A percentile compares a stretch with the other conserved stretches of the same genome.
Conservation (phyloP, 202 grass and related monocot genomes). For the Panicum virgatum region DNA sequence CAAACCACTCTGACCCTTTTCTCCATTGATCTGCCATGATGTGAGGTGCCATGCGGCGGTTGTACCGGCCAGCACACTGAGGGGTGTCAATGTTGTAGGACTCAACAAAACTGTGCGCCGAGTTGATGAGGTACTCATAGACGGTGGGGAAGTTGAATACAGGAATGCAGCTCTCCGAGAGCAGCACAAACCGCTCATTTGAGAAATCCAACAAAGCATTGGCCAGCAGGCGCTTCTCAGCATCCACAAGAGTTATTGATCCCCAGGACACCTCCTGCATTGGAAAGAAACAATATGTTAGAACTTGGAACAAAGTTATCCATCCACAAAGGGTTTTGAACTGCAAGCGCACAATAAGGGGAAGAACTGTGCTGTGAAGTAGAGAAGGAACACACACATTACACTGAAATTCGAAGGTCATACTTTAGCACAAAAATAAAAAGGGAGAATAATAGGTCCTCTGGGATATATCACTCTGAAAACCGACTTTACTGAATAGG, state of each 20-base stretch:
- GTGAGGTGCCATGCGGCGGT: constrained; percentile 73
- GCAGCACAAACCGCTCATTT: constrained; percentile 84
- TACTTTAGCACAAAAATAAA: constrained; percentile 11
- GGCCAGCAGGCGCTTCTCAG: constrained; percentile 90
- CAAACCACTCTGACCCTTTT: constrained; percentile 96
- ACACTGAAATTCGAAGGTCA: background rate
- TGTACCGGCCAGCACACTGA: constrained; percentile 75
- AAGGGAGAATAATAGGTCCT: background rate
- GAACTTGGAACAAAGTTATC: constrained; percentile 4
- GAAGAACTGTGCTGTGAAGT: background rate
- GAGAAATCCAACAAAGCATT: constrained; percentile 92
- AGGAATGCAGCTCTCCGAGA: constrained; percentile 91
- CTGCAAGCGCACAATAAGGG: background rate
- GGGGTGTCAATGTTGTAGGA: constrained; percentile 69
- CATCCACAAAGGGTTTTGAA: background rate
- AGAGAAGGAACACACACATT: background rate
- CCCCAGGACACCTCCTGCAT: constrained; percentile 96
- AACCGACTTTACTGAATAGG: background rate
- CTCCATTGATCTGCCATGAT: constrained; percentile 71
- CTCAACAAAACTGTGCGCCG: constrained; percentile 74
- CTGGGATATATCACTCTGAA: background rate
- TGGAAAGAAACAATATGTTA: constrained; percentile 23
- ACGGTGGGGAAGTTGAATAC: constrained; percentile 78
- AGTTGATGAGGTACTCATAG: constrained; percentile 90
- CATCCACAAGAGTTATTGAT: constrained; percentile 82